phyloP scores from a whole-genome alignment of 2,329 filamentous ascomycete genomes.

The Aspergillus oerlinghausenensis region DNA sequence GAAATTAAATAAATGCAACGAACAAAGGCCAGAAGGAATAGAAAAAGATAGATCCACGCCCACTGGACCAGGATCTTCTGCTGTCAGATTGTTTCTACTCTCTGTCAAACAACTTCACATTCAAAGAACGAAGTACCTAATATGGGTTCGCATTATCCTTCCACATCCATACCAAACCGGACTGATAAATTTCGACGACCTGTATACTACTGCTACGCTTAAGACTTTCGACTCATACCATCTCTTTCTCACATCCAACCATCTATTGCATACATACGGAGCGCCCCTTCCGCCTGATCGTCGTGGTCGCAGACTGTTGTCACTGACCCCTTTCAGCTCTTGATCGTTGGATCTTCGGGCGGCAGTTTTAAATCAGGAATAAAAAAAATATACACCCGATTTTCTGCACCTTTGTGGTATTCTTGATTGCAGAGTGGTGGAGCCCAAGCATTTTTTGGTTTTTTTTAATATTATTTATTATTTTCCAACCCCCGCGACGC shows the following conservation, averaged over 20 bases:
- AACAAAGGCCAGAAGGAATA: constrained; percentile 1
- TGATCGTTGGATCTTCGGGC: constrained; percentile 7
- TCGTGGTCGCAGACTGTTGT: constrained; percentile 10
- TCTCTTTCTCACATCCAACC: neutral
- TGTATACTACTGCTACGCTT: neutral
- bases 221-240: neutral
- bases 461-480: neutral
- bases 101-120: neutral
- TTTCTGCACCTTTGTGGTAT: constrained; percentile 9
- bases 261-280: constrained; percentile 2
- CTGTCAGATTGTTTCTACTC: constrained; percentile 5
- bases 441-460: constrained; percentile 7
- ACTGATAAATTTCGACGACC: constrained; percentile 7
- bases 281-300: constrained; percentile 22
- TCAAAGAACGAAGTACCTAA: neutral
- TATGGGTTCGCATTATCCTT: neutral
- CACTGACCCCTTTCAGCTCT: constrained; percentile 4
- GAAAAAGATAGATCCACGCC: constrained; percentile 15
- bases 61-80: constrained; percentile 5
- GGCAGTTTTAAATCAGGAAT: neutral
- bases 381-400: constrained; percentile 6
- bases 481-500: constrained; percentile 14
- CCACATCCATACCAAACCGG: constrained; percentile 3
- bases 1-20: neutral
- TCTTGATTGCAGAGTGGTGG: constrained; percentile 14